phyloP scores from a whole-genome alignment of 2,329 filamentous ascomycete species.

The Colletotrichum chlorophyti region DNA sequence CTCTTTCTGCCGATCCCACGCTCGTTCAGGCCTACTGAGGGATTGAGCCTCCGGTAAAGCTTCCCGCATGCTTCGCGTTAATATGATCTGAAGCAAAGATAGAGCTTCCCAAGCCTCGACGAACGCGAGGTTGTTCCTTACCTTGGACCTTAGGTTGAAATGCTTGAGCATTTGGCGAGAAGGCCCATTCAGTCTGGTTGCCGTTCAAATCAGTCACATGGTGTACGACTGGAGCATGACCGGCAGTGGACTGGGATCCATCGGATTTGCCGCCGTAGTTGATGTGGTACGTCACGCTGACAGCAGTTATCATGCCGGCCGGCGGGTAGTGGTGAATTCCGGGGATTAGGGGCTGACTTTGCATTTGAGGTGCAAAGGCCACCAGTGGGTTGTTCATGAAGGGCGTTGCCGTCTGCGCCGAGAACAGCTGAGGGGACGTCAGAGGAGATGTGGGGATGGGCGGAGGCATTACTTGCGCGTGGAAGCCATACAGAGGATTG shows the following conservation, averaged over 20 bases:
- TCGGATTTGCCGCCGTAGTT: neutral
- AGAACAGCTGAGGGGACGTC: neutral
- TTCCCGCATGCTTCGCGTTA: constrained; percentile 11
- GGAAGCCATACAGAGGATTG: neutral
- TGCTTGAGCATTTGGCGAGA: neutral
- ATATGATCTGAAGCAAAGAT: constrained; percentile 13
- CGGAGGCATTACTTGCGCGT: neutral
- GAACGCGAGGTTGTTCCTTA: neutral
- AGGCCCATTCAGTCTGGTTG: neutral
- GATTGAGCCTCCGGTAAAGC: constrained; percentile 5
- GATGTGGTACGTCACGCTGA: constrained; percentile 23
- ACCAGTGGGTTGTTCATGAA: neutral
- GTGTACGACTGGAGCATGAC: neutral
- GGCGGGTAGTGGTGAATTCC: neutral
- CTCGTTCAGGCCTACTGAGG: neutral
- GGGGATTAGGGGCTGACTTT: neutral
- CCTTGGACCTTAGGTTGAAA: neutral
- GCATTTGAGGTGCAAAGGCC: neutral
- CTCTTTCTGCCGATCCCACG: neutral
- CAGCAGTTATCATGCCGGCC: neutral
- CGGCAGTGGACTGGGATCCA: neutral
- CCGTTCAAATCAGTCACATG: neutral
- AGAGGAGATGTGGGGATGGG: neutral
- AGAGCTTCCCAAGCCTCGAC: constrained; percentile 13
- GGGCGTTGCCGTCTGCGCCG: neutral